A percentile compares a stretch with the other conserved stretches of the same genome.
Evolutionary conservation across 2,329 filamentous ascomycete species (phyloP).

Genomic region (Cladosporium velox): DNA sequence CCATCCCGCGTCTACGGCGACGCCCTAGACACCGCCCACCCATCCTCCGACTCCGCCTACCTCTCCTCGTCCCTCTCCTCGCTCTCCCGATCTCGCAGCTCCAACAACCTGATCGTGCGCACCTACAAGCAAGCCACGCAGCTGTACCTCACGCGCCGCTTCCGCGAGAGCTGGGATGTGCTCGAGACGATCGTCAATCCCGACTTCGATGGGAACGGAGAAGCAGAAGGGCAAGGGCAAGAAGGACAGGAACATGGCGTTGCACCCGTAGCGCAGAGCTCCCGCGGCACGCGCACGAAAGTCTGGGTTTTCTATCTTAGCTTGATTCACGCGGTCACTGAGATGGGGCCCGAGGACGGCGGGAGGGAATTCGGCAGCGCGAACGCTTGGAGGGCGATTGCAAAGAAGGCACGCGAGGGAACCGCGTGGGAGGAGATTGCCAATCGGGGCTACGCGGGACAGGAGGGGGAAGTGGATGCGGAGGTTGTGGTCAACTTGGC

Average conservation of each 20-base stretch:
- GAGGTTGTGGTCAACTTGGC: conserved; percentile 93
- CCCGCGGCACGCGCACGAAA: conserved; percentile 82
- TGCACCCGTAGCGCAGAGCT: conserved; percentile 77
- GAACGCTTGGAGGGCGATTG: conserved; percentile 75
- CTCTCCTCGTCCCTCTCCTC: conserved; percentile 70
- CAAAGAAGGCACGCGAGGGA: conserved; percentile 82
- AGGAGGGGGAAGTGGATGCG: conserved; percentile 87
- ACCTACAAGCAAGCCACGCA: conserved; percentile 93
- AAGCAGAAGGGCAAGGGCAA: conserved; percentile 14
- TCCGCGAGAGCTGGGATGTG: conserved; percentile 85
- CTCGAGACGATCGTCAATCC: conserved; percentile 73
- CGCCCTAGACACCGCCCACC: neutral
- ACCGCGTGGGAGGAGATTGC: conserved; percentile 94
- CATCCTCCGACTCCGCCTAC: conserved; percentile 32
- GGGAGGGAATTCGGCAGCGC: conserved; percentile 83
- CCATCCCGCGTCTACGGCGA: conserved; percentile 7
- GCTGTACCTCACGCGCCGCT: conserved; percentile 87
- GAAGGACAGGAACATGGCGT: conserved; percentile 4
- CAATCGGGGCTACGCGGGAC: conserved; percentile 79
- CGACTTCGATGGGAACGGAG: conserved; percentile 23
- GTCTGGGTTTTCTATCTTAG: conserved; percentile 97
- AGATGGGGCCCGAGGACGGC: conserved; percentile 86
- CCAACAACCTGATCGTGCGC: conserved; percentile 77
- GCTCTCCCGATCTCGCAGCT: conserved; percentile 66
- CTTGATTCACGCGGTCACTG: conserved; percentile 85